These are phyloP conservation scores for Punica granatum DNA, from an alignment of 345 rosid species.

Conservation along the genomic window DNA sequence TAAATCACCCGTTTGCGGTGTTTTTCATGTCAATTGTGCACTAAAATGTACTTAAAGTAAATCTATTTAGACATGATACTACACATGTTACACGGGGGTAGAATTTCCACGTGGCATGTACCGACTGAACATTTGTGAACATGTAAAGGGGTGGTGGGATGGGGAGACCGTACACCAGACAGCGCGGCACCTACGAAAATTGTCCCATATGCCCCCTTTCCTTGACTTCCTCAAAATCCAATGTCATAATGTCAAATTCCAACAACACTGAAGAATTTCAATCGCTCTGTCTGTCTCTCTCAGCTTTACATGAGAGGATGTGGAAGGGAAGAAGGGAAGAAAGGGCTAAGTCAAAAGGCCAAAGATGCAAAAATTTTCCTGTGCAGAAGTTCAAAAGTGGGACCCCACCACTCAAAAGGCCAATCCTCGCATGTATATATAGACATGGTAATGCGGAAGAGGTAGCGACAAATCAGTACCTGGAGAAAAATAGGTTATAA, in stretches of 20 bases:
- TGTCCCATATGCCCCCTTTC: background rate
- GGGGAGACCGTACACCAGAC: background rate
- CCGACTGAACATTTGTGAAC: background rate
- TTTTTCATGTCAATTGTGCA: too few relatives aligned
- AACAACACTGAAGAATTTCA: background rate
- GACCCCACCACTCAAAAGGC: background rate
- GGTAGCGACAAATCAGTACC: too few relatives aligned
- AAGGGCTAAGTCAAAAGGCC: background rate
- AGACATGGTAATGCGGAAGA: too few relatives aligned
- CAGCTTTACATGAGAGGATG: too few relatives aligned
- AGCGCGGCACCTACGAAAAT: background rate
- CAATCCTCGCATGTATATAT: background rate
- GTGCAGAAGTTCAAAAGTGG: background rate
- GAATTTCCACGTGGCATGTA: too few relatives aligned
- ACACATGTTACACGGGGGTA: too few relatives aligned
- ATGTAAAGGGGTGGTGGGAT: background rate
- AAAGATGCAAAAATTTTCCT: background rate
- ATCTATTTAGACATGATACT: too few relatives aligned
- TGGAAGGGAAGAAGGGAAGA: too few relatives aligned
- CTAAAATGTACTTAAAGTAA: too few relatives aligned
- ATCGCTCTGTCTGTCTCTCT: too few relatives aligned
- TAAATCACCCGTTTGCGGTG: too few relatives aligned
- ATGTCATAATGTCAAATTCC: background rate
- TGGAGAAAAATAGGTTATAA: too few relatives aligned
- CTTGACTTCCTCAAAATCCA: conserved; percentile 1